Conservation (phyloP, 495 filamentous ascomycete genomes). For the Neurospora terricola region DNA sequence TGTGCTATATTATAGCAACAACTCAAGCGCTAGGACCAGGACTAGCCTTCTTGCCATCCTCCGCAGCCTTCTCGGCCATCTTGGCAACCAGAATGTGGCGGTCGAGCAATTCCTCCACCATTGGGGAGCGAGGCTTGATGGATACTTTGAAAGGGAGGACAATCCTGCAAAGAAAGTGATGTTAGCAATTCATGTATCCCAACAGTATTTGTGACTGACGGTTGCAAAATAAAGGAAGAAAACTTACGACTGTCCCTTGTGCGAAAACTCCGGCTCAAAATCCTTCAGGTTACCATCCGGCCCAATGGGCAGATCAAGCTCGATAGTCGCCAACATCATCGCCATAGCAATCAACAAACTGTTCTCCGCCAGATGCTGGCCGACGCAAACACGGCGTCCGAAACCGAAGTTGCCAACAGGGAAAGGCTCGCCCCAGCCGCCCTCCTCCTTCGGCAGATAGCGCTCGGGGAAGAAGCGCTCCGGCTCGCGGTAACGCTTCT, state of each 20-base stretch:
- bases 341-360: constrained; percentile 21
- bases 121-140: constrained; percentile 7
- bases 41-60: neutral
- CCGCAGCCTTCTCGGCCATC: neutral
- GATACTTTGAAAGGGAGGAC: constrained; percentile 14
- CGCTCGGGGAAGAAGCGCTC: constrained; percentile 36
- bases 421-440: constrained; percentile 39
- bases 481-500: constrained; percentile 28
- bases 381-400: constrained; percentile 27
- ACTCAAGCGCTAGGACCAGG: neutral
- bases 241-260: constrained; percentile 22
- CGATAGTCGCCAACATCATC: constrained; percentile 16
- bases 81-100: neutral
- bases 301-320: constrained; percentile 19
- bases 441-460: constrained; percentile 31
- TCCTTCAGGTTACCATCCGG: constrained; percentile 11
- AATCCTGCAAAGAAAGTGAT: neutral
- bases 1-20: neutral
- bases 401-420: constrained; percentile 45
- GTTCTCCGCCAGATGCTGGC: constrained; percentile 20
- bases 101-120: constrained; percentile 6
- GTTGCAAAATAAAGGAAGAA: neutral
- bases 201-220: no score
- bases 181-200: neutral
- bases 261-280: constrained; percentile 23